Base-by-base conservation (phyloP, 2,329 filamentous ascomycete genomes). In the Penicillium sp. region DNA sequence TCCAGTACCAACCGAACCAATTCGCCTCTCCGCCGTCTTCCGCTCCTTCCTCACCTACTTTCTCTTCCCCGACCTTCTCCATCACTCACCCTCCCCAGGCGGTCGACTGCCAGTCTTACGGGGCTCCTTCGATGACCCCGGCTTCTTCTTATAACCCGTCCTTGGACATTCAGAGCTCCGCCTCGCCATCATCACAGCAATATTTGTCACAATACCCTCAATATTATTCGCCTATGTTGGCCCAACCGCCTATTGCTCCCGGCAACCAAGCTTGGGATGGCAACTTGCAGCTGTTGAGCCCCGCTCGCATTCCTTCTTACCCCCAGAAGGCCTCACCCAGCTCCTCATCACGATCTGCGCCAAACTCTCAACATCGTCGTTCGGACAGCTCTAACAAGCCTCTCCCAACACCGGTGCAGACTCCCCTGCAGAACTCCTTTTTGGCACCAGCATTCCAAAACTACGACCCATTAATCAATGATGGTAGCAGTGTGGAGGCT, bases 331-430 rank as follows among this genome's bases (percentile, higher is more conserved):
- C 73, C 6, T 74, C 75, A 1, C 78, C 78, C 9, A 72, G 68
- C 27, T 75, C 79, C 3, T 78, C 81, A 5, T 74, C 79, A 45
- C 76, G 68, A 47, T 70, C 71, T 13, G 65, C 60, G 3, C 67
- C 72, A 50, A 50, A 76, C 4, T 27, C 29, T 33, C 39, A 79
- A 27, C 75, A 71, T 43, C 72, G 72, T 42, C 70, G 71, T 46
- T 69, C 71, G 19, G 70, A 69, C 57, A 67, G 68, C 63, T 74
- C 76, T 57, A 74, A 79, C 57, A 85, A 83, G 69, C 78, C 82
- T 64, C 76, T 84, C 13, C 82, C 82, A 3, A 84, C 81, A 24
- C 81, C 83, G n/a, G 76, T 80, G 46, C 79, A 82, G 58, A 84
- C 82, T 9, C 81, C 82, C 14, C 76, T 79, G 27, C 79, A 83